These are phyloP conservation scores for Dillenia turbinata DNA, from an alignment of 164 flowering plant species.

Conservation along the genomic window DNA sequence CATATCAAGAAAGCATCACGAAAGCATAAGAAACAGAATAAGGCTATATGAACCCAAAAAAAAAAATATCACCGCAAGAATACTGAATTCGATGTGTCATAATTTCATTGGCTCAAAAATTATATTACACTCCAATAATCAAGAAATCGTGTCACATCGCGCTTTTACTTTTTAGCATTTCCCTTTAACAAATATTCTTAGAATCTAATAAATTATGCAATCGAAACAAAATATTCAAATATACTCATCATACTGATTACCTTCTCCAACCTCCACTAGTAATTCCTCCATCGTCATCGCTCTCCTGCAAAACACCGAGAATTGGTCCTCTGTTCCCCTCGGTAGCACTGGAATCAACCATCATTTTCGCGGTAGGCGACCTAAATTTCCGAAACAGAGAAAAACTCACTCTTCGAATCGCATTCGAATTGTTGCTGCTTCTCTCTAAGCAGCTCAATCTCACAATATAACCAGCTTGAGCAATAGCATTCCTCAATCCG, in stretches of 20 bases:
- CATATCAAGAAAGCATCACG: too few species aligned
- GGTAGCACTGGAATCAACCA: conserved; percentile 51
- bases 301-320: conserved; percentile 39
- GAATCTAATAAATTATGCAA: background rate
- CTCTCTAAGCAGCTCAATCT: conserved; percentile 17
- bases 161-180: too few species aligned
- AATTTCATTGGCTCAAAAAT: background rate
- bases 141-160: background rate
- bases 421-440: conserved; percentile 27
- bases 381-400: conserved; percentile 21
- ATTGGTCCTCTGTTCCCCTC: conserved; percentile 24
- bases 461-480: conserved; percentile 33
- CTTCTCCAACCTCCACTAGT: conserved; percentile 84
- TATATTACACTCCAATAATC: background rate
- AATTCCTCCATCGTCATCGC: conserved; percentile 57
- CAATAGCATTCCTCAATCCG: conserved; percentile 36
- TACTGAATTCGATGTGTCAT: background rate
- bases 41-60: too few species aligned
- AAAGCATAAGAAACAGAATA: too few species aligned
- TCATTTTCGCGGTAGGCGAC: conserved; percentile 40
- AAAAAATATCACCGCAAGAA: too few species aligned
- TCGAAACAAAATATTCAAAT: background rate
- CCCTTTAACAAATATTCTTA: too few species aligned
- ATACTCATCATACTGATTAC: conserved; percentile 18
- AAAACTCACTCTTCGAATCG: conserved; percentile 10